Base-by-base conservation (phyloP, 2,329 filamentous ascomycete genomes). In the Colletotrichum higginsianum region DNA sequence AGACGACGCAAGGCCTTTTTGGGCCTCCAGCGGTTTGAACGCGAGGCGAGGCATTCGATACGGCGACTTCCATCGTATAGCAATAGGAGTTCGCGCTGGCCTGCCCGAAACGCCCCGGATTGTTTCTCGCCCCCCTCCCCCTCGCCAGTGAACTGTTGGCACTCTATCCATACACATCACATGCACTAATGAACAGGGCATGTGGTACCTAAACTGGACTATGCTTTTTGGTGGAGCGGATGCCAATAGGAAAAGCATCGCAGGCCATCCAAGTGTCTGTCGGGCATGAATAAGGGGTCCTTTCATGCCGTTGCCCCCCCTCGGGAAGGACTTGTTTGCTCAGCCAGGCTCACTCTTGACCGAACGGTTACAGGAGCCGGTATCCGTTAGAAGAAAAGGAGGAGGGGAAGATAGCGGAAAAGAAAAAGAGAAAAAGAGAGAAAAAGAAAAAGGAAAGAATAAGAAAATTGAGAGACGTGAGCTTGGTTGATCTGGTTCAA, bases 181-280 rank as follows among this genome's bases (percentile, higher is more conserved):
- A 38, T 38, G 35, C 35, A 38, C 35, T 38, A 11, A 38, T 11
- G 8, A 11, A 8, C 35, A 38, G 35, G 35, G 35, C 35, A 38
- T 13, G 5, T 13, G n/a, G 26, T 12, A n/a, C 50, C 9, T 53
- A 21, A 50, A 50, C 13, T 15, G 5, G 30, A 55, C 40, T 55
- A 55, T 44, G 61, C 50, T 63, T 63, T 47, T 53, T 30, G 44
- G 67, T 61, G 67, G 67, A 66, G 67, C 55, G 52, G 44, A 66
- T 58, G 62, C 63, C 44, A 42, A 55, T 11, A 21, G 42, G 40
- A 55, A 55, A 63, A 55, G 49, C 23, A 63, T 35, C 18, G 35
- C 21, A 66, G 21, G 49, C 23, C 38, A 47, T 23, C 61, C 49
- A 46, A 55, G 49, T 38, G 38, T 63, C 40, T 23, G 38, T 63